These are phyloP conservation scores for Endocalyx cinctus DNA, from an alignment of 2,329 filamentous ascomycete genomes.

Conservation along the genomic window DNA sequence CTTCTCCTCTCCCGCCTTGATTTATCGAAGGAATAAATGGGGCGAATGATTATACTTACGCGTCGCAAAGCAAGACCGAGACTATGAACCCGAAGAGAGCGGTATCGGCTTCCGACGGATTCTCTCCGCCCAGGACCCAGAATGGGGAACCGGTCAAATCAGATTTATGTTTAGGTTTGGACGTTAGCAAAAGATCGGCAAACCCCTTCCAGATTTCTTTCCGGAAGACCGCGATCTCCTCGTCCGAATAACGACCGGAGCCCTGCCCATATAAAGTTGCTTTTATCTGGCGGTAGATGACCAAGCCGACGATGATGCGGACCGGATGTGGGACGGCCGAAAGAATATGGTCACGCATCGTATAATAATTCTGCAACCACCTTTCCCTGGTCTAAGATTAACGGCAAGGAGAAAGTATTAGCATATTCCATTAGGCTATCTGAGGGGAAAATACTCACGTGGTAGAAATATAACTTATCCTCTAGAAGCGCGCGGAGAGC, in stretches of 20 bases:
- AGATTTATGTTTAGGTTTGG: constrained; percentile 17
- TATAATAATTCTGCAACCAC: constrained; percentile 56
- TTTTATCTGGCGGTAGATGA: constrained; percentile 40
- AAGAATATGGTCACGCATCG: constrained; percentile 51
- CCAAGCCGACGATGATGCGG: constrained; percentile 43
- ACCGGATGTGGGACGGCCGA: constrained; percentile 46
- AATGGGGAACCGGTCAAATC: constrained; percentile 34
- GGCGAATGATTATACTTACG: constrained; percentile 43
- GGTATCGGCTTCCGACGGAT: constrained; percentile 54
- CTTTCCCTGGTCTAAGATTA: constrained; percentile 40
- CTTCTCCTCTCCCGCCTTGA: constrained; percentile 4
- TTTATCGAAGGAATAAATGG: neutral
- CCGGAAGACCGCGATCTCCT: constrained; percentile 43
- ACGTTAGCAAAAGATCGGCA: constrained; percentile 37
- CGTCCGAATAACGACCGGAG: constrained; percentile 42
- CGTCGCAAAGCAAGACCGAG: constrained; percentile 45
- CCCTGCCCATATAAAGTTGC: constrained; percentile 53
- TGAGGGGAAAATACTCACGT: constrained; percentile 26
- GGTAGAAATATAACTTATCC: constrained; percentile 56
- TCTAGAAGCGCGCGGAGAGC: constrained; percentile 52
- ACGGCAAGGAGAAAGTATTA: neutral
- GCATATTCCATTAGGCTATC: neutral
- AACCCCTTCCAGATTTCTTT: constrained; percentile 51
- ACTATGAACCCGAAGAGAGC: constrained; percentile 54
- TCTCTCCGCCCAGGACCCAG: constrained; percentile 50